Evolutionary conservation across 768 basidiomycete species (phyloP).

Genomic region (Pulveroboletus ravenelii): DNA sequence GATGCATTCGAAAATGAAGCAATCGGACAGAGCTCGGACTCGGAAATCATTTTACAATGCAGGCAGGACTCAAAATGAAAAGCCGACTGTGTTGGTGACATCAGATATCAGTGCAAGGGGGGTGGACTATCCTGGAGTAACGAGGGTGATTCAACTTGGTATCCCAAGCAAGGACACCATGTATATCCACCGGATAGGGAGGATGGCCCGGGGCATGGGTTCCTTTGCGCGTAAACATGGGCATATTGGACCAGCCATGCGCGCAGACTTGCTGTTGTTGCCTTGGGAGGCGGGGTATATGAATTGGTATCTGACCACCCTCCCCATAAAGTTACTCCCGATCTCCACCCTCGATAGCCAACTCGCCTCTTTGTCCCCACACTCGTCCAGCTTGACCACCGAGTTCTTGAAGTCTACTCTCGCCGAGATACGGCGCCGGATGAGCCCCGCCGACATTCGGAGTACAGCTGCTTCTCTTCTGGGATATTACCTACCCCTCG

Average conservation of each 20-base stretch:
- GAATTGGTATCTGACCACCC: constrained; percentile 52
- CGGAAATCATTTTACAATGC: constrained; percentile 11
- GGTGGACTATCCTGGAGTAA: constrained; percentile 85
- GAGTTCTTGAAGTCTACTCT: constrained; percentile 28
- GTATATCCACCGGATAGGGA: constrained; percentile 83
- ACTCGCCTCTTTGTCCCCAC: constrained; percentile 10
- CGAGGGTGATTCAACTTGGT: constrained; percentile 89
- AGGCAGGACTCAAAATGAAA: constrained; percentile 23
- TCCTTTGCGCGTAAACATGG: constrained; percentile 34
- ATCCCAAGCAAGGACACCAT: constrained; percentile 63
- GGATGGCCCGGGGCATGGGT: constrained; percentile 69
- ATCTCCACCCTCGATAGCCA: constrained; percentile 9
- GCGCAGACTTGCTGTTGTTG: constrained; percentile 72
- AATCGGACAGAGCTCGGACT: constrained; percentile 25
- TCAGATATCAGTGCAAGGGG: constrained; percentile 89
- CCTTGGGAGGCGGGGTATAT: constrained; percentile 77
- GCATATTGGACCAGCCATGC: constrained; percentile 27
- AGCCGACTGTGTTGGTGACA: constrained; percentile 64
- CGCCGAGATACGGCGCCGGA: constrained; percentile 26
- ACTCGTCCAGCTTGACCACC: constrained; percentile 9
- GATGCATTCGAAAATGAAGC: constrained; percentile 69
- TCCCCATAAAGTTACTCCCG: constrained; percentile 65
- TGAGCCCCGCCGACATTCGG: constrained; percentile 49
- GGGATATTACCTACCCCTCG: constrained; percentile 64
- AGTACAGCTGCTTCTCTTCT: constrained; percentile 64